These are phyloP conservation scores for Penicillium sp. DNA, from an alignment of 2,329 filamentous ascomycete species.

Conservation along the genomic window DNA sequence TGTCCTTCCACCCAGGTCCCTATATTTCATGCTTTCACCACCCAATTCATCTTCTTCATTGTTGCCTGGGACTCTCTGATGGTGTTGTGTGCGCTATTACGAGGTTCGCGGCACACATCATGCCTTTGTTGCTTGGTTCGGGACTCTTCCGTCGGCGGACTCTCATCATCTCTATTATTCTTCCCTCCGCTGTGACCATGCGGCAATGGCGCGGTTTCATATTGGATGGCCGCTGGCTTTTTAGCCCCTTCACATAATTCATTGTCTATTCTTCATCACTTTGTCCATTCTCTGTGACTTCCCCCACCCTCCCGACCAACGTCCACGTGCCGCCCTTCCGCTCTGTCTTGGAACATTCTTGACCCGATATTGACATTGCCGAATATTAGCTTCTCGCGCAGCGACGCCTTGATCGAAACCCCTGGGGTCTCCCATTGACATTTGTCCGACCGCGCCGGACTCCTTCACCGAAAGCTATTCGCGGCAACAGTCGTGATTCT, in stretches of 20 bases:
- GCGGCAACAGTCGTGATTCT: slow-evolving; percentile 7
- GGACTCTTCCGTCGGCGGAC: slow-evolving; percentile 16
- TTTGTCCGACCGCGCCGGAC: slow-evolving; percentile 1
- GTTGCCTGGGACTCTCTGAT: slow-evolving; percentile 4
- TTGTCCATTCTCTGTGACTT: slow-evolving; percentile 23
- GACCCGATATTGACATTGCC: slow-evolving; percentile 42
- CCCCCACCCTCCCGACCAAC: slow-evolving; percentile 18
- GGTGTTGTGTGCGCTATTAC: slow-evolving; percentile 22
- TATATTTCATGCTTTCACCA: slow-evolving; percentile 12
- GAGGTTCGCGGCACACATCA: slow-evolving; percentile 18
- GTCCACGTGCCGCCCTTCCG: slow-evolving; percentile 21
- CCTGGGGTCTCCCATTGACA: background rate
- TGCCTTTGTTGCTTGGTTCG: slow-evolving; percentile 14
- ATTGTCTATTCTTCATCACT: slow-evolving; percentile 21
- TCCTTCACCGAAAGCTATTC: background rate
- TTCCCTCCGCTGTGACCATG: slow-evolving; percentile 14
- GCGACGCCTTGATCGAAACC: slow-evolving; percentile 6
- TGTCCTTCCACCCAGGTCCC: slow-evolving; percentile 10
- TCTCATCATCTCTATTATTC: slow-evolving; percentile 20
- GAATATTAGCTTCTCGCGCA: slow-evolving; percentile 35
- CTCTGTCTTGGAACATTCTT: slow-evolving; percentile 22
- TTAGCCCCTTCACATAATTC: slow-evolving; percentile 23
- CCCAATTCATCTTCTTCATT: slow-evolving; percentile 18
- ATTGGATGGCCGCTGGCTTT: slow-evolving; percentile 18
- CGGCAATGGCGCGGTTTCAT: slow-evolving; percentile 12